Conservation (phyloP, 2,329 filamentous ascomycete species). For the Biscogniauxia marginata region DNA sequence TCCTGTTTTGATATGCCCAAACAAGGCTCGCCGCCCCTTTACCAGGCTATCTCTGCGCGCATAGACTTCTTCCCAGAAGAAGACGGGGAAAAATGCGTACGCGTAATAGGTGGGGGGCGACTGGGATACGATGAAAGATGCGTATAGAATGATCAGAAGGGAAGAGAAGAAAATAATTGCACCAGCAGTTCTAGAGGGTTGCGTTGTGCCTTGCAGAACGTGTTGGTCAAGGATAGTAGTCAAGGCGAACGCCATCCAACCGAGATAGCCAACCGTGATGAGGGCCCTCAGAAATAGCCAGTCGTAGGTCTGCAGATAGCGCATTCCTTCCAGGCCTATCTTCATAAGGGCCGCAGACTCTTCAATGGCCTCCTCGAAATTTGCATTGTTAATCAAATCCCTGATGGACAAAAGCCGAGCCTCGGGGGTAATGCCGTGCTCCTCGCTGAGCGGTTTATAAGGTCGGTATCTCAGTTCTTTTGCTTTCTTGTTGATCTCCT, state of each 20-base stretch:
- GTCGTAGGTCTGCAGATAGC: conserved; percentile 97
- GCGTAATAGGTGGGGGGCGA: conserved; percentile 84
- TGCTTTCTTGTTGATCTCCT: conserved; percentile 79
- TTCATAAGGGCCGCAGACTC: conserved; percentile 76
- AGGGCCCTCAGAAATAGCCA: conserved; percentile 92
- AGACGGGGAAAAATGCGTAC: conserved; percentile 87
- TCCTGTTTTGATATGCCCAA: conserved; percentile 65
- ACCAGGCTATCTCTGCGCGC: conserved; percentile 69
- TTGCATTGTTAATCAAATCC: conserved; percentile 61
- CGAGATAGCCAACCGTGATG: conserved; percentile 86
- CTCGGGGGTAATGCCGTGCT: conserved; percentile 59
- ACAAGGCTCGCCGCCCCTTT: conserved; percentile 65
- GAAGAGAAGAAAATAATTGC: conserved; percentile 71
- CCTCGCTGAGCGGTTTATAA: conserved; percentile 67
- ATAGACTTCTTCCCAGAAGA: conserved; percentile 96
- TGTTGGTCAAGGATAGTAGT: conserved; percentile 87
- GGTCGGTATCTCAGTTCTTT: conserved; percentile 76
- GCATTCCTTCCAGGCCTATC: conserved; percentile 74
- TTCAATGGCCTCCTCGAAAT: conserved; percentile 74
- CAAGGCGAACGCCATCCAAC: conserved; percentile 91
- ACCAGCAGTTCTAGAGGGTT: conserved; percentile 59
- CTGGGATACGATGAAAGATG: conserved; percentile 74
- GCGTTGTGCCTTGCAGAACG: conserved; percentile 70
- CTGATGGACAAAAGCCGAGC: conserved; percentile 67
- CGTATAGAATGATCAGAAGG: conserved; percentile 70